Evolutionary conservation across 805 yeast genomes (phyloP).

Genomic region (Ogataea zsoltii): DNA sequence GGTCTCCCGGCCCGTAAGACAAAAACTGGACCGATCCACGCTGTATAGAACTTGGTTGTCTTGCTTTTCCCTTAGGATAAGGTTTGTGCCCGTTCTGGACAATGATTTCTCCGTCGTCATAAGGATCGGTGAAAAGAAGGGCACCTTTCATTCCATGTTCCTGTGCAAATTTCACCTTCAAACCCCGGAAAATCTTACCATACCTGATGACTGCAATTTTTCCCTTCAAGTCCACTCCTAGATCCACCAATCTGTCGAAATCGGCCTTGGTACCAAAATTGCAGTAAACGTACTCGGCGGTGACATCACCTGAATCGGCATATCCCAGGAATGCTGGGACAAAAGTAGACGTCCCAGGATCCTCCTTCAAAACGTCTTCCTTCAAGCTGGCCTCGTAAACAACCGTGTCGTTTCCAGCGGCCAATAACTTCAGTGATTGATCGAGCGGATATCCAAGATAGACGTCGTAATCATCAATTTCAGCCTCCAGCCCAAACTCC

Average conservation of each 20-base stretch:
- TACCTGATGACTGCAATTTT: constrained; percentile 68
- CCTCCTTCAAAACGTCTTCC: constrained; percentile 50
- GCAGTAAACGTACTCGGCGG: constrained; percentile 64
- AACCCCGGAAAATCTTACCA: constrained; percentile 67
- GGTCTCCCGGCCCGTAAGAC: constrained; percentile 70
- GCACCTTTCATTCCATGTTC: constrained; percentile 69
- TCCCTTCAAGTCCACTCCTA: constrained; percentile 53
- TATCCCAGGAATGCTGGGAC: constrained; percentile 78
- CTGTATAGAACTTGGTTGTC: constrained; percentile 75
- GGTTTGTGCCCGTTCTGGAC: constrained; percentile 59
- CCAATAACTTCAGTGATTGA: constrained; percentile 48
- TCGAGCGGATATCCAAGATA: constrained; percentile 63
- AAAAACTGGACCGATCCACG: constrained; percentile 73
- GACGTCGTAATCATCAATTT: constrained; percentile 59
- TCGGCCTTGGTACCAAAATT: constrained; percentile 69
- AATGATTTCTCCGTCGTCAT: constrained; percentile 55
- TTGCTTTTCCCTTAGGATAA: constrained; percentile 76
- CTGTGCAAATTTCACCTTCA: constrained; percentile 76
- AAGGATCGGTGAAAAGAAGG: constrained; percentile 68
- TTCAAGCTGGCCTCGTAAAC: constrained; percentile 53
- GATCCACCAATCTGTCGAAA: constrained; percentile 45
- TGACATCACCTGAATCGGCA: constrained; percentile 73
- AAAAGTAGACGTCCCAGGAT: constrained; percentile 48
- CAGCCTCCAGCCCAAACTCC: constrained; percentile 58
- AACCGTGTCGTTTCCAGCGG: constrained; percentile 22